Conservation (phyloP, 495 filamentous ascomycete genomes). For the Hypoxylon perforatum region DNA sequence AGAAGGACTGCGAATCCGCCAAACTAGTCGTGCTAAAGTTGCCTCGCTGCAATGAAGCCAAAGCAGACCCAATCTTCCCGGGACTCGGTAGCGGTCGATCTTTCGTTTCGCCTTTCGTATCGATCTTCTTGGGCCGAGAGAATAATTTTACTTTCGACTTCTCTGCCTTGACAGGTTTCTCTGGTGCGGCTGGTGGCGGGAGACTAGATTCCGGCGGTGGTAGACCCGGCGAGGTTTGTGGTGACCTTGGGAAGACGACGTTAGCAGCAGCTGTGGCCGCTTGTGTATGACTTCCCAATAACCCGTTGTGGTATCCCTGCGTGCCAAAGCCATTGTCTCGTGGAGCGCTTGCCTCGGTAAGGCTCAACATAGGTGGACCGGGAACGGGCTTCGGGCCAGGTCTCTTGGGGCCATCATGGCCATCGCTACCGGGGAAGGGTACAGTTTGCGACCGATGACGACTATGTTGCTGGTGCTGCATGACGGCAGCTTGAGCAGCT, state of each 20-base stretch:
- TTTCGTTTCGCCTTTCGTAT: constrained; percentile 76
- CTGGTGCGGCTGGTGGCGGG: constrained; percentile 59
- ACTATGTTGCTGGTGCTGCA: constrained; percentile 63
- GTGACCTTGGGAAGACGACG: constrained; percentile 79
- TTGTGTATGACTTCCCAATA: constrained; percentile 70
- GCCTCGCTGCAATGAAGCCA: constrained; percentile 69
- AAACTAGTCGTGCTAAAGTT: constrained; percentile 84
- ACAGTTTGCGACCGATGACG: constrained; percentile 80
- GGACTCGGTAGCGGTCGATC: constrained; percentile 81
- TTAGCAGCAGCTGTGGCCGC: constrained; percentile 88
- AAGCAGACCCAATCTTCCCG: constrained; percentile 75
- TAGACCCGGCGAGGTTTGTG: constrained; percentile 61
- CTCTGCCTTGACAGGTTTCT: constrained; percentile 76
- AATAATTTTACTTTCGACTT: constrained; percentile 94
- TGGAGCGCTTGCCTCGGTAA: constrained; percentile 65
- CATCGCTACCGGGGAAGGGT: constrained; percentile 58
- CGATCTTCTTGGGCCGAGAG: constrained; percentile 86
- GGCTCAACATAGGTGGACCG: constrained; percentile 66
- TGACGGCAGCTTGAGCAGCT: constrained; percentile 88
- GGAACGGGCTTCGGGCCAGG: constrained; percentile 49
- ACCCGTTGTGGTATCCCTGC: constrained; percentile 73
- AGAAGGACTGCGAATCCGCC: constrained; percentile 80
- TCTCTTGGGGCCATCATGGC: constrained; percentile 44
- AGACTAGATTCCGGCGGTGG: constrained; percentile 49
- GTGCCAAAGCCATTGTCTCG: constrained; percentile 63